These are phyloP conservation scores for Suhomyces bokatorum DNA, from an alignment of 1,139 yeast species.

Conservation along the genomic window DNA sequence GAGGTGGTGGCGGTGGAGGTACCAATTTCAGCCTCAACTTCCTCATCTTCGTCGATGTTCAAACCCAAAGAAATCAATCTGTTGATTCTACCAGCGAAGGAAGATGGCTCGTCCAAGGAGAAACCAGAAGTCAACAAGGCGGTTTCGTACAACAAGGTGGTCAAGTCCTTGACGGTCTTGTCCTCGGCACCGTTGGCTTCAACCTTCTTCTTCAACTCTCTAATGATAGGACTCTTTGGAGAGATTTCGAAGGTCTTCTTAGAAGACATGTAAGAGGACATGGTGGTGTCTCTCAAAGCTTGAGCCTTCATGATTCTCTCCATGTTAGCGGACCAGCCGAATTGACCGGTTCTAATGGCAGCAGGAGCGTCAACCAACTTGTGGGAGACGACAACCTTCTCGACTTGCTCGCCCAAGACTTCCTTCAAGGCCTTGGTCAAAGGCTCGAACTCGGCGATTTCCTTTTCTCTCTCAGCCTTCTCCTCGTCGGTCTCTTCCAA, in stretches of 20 bases:
- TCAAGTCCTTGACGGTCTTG: slow-evolving; percentile 97
- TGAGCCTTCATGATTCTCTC: slow-evolving; percentile 99
- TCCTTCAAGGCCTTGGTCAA: slow-evolving; percentile 96
- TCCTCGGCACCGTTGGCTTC: slow-evolving; percentile 97
- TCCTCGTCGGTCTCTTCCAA: slow-evolving; percentile 99
- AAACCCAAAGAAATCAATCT: slow-evolving; percentile 97
- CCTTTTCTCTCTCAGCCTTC: slow-evolving; percentile 90
- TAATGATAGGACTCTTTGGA: slow-evolving; percentile 93
- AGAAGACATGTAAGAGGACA: slow-evolving; percentile 99
- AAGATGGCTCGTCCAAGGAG: slow-evolving; percentile 96
- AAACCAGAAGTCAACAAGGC: slow-evolving; percentile 98
- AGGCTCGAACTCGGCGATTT: slow-evolving; percentile 87
- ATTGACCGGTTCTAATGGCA: slow-evolving; percentile 99
- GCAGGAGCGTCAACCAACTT: slow-evolving; percentile 99
- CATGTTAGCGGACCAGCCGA: slow-evolving; percentile 99
- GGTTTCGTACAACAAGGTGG: slow-evolving; percentile 94
- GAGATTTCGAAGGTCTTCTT: slow-evolving; percentile 99
- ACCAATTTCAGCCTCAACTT: slow-evolving; percentile 44
- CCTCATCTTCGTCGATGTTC: slow-evolving; percentile 86
- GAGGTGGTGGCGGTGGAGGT: slow-evolving; percentile 55
- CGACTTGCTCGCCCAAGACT: slow-evolving; percentile 96
- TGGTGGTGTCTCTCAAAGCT: slow-evolving; percentile 97
- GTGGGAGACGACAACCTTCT: slow-evolving; percentile 98
- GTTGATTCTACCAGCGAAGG: slow-evolving; percentile 97
- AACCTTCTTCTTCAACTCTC: slow-evolving; percentile 94